Evolutionary conservation across 495 filamentous ascomycete genomes (phyloP), one percentile per base, ranked within the genome.

Genomic region (Lasiosphaeriaceae sp.): DNA sequence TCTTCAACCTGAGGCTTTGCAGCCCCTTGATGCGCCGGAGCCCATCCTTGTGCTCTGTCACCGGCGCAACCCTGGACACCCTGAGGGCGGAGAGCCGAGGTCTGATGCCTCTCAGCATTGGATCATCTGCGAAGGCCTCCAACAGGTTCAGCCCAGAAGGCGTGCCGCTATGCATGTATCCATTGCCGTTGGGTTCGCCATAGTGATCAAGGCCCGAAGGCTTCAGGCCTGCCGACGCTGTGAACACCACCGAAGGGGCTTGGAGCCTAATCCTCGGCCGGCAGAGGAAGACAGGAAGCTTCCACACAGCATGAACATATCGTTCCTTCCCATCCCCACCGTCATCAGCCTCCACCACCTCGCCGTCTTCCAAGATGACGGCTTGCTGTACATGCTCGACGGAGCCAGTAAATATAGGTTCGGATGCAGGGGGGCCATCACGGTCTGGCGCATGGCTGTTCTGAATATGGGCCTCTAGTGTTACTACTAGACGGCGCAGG

Each of bases 111-210:
- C 67, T 71, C 35, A 94, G 72, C 8, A 80, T 77, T 50, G 87
- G 86, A 62, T 93, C 90, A 53, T 79, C 74, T 47, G 81, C 80
- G 50, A 95, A 85, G 8, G 90, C 79, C 66, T 93, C 88, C 0
- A 97, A 76, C 11, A 97, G 75, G 66, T 96, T 96, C 35, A 89
- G 77, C 1, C 89, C 90, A 3, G 86, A 83, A 8, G 92, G 86
- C 26, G 88, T 73, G 47, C 86, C 79, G 55, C 88, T 86, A 43
- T 85, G 86, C 54, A 96, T 81, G 68, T 95, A 93, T 50, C 89
- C 61, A 65, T 90, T 82, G 37, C 76, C 76, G n/a, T 3, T 31
- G 9, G 70, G 57, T 8, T 72, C 72, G 22, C 76, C 70, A n/a
- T 70, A 62, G 47, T 74, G 75, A n/a, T 77, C 71, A 29, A 73